A percentile compares a stretch with the other conserved stretches of the same genome.
These are phyloP conservation scores for Aspergillus novoparasiticus DNA, from an alignment of 2,329 filamentous ascomycete genomes.

Conservation along the genomic window DNA sequence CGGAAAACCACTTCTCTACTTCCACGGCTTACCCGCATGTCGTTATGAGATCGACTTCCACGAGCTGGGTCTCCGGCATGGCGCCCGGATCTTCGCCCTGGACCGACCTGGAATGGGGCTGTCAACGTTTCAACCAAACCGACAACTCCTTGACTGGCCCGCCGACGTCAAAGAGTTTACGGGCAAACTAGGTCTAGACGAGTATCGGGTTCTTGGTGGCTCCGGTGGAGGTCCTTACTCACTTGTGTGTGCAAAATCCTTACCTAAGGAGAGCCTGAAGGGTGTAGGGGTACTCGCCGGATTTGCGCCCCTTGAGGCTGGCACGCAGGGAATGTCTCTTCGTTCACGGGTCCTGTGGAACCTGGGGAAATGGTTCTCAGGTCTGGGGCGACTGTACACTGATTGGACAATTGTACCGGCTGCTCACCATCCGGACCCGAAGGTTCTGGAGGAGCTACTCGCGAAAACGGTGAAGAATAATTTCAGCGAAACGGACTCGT, in stretches of 20 bases:
- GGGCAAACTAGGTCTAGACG: conserved; percentile 41
- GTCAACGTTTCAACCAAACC: conserved; percentile 41
- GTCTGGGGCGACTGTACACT: not conserved
- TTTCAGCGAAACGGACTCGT: not conserved
- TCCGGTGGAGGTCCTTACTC: conserved; percentile 53
- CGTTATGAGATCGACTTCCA: conserved; percentile 44
- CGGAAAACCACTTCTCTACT: conserved; percentile 42
- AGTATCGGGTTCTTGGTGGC: conserved; percentile 49
- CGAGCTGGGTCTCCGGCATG: conserved; percentile 37
- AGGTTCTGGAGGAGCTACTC: not conserved
- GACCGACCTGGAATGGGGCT: conserved; percentile 50
- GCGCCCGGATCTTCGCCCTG: conserved; percentile 44
- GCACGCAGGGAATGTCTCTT: not conserved
- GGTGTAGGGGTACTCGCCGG: not conserved
- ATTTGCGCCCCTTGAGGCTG: not conserved
- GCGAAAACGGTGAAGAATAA: not conserved
- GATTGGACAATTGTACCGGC: not conserved
- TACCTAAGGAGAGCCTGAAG: conserved; percentile 29
- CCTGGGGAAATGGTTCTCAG: not conserved
- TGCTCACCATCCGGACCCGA: not conserved
- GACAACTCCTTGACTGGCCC: conserved; percentile 46
- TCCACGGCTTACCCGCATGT: conserved; percentile 49
- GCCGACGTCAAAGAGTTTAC: conserved; percentile 46
- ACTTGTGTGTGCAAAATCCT: conserved; percentile 47
- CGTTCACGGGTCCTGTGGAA: not conserved